Base-by-base conservation (phyloP, 1,284 basidiomycete species). In the Pseudozyma hubeiensis region DNA sequence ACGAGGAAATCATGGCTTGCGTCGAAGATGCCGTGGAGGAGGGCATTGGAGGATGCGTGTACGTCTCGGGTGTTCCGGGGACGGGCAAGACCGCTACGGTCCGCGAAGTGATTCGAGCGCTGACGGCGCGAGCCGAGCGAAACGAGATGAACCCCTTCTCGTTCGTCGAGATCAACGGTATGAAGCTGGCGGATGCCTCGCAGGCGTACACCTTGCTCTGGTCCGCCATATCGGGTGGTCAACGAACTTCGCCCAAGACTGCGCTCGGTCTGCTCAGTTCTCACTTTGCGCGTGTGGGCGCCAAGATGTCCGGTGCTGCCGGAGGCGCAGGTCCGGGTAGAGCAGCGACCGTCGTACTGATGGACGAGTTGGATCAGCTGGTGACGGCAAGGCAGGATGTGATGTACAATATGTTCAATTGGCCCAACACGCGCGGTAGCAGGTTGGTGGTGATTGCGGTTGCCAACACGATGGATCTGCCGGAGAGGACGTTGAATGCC, bases 321-420 rank as follows among this genome's bases (percentile, higher is more conserved):
- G 67, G 67, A 7, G 54, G 62, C 0, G 64, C 59, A 4, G 60
- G 66, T 7, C 66, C 75, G 1, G 75, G 71, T 3, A 29, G 72
- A 33, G 66, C 65, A 24, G 74, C 79, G 14, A 97, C 94, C 63
- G 92, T 99, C 5, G 93, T 99, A 4, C 87, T 99, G 29, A 97
- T 99, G 93, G 96, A 99, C 83, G 96, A 99, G 85, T 88, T 99
- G 2, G 96, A 99, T 85, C 96, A 98, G 84, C 88, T 99, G 35
- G 90, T 99, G 71, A 98, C 96, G 0, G 88, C 91, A 24, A 96
- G 97, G 82, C 96, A 99, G 85, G 95, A 98, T 76, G 96, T 99
- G 3, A 92, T 99, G 43, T 99, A 99, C 86, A 98, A 98, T 84
- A 96, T 99, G 86, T 99, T 99, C 88, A 98, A 98, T 84, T 99